phyloP scores from a whole-genome alignment of 345 rosid species.

The Euphorbia lathyris region DNA sequence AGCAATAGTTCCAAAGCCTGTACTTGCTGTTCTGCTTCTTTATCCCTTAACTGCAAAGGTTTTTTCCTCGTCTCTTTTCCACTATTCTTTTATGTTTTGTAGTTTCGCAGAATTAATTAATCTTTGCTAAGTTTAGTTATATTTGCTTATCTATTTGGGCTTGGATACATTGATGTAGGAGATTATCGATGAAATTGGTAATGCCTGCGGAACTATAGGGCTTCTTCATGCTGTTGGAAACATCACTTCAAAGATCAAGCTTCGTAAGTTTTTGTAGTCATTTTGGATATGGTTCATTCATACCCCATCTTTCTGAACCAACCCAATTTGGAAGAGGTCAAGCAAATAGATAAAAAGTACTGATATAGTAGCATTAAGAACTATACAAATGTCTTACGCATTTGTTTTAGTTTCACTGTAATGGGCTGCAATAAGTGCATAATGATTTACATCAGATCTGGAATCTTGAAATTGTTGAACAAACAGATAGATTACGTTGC shows the following conservation, averaged over 20 bases:
- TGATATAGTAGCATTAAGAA: not conserved
- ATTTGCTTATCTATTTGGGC: not conserved
- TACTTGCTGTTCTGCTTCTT: constrained; percentile 86
- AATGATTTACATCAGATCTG: not conserved
- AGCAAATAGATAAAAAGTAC: not conserved
- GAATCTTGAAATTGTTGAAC: not conserved
- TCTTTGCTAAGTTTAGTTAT: not conserved
- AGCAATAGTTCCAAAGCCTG: constrained; percentile 86
- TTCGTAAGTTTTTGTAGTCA: constrained; percentile 42
- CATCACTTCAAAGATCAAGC: constrained; percentile 65
- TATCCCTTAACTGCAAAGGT: constrained; percentile 82
- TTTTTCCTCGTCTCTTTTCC: not conserved
- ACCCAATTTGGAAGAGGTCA: not conserved
- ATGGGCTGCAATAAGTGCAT: not conserved
- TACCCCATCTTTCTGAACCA: not conserved
- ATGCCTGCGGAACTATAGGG: constrained; percentile 97
- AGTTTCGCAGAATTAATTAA: not conserved
- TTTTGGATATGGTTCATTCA: not conserved
- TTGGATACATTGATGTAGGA: no score
- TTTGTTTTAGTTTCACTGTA: no score
- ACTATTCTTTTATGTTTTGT: not conserved
- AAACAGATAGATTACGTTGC: not conserved
- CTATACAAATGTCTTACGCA: no score
- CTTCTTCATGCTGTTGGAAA: constrained; percentile 96
- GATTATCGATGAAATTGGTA: constrained; percentile 60